phyloP scores from a whole-genome alignment of 1,139 yeast species.

The Hemisphaericaspora subhashii region DNA sequence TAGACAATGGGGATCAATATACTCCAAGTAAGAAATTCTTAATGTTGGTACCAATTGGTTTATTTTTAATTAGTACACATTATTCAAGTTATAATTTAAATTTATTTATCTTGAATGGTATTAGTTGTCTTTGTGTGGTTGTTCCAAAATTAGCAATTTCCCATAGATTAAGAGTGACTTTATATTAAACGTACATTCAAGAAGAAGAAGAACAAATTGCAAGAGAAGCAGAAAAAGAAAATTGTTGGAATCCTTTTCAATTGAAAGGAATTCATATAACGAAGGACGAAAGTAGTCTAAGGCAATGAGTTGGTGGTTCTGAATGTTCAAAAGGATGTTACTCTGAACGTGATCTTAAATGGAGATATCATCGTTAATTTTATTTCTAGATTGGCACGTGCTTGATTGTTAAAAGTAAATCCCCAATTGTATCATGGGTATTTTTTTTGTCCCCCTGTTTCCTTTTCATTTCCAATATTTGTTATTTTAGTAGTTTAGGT shows the following conservation, averaged over 20 bases:
- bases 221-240: too few species aligned
- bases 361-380: too few species aligned
- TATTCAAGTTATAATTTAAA: conserved; percentile 83
- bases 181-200: conserved; percentile 23
- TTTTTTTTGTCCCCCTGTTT: background rate
- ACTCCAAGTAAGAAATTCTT: conserved; percentile 95
- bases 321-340: too few species aligned
- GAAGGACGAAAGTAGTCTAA: background rate
- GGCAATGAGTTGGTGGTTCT: background rate
- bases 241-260: too few species aligned
- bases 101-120: conserved; percentile 75
- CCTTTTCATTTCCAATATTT: background rate
- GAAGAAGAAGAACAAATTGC: too few species aligned
- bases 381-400: too few species aligned
- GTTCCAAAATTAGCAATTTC: conserved; percentile 86
- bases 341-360: too few species aligned
- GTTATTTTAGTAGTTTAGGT: too few species aligned
- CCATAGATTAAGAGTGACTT: conserved; percentile 73
- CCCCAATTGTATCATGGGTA: background rate
- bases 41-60: conserved; percentile 83
- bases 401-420: too few species aligned
- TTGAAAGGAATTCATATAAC: too few species aligned
- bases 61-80: conserved; percentile 86
- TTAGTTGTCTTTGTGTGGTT: conserved; percentile 78
- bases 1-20: conserved; percentile 94